Evolutionary conservation across 805 yeast species (phyloP), one percentile per base, ranked within the genome.

Genomic region (Kodamaea hsintzibuensis): DNA sequence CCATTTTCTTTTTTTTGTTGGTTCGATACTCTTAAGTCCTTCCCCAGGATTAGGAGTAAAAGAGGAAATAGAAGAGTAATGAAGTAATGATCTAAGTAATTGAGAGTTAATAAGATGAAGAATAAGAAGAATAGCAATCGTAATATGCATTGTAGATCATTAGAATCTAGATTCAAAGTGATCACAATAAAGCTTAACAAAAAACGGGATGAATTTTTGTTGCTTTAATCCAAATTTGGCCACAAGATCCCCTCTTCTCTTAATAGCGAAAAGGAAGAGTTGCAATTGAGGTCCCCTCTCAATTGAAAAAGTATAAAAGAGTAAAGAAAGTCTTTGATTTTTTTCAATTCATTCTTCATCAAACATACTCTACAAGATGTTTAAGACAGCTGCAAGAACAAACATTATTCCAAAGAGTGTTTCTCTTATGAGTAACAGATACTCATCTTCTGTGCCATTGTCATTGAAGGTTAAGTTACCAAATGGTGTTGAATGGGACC

Each of bases 401-500:
- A 40, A 40, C 44, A 16, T 25, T 9, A 37, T 30, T 27, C 40
- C 52, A 19, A 45, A 37, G 33, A 37, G 39, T 25, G 35, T 18
- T 7, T 5, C 14, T 3, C 48, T 33, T n/a, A n/a, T 45, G 2
- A 9, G 22, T 14, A 27, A 10, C 35, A 45, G 48, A 45, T 45
- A 27, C n/a, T 45, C 35, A 16, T 45, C 48, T 30, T 27, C 48
- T 7, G 27, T 30, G 59, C 77, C 79, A 22, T 68, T 76, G 61
- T 58, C 79, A 2, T 74, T 76, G 8, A 72, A 72, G 35, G 70
- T 86, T 58, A 80, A 78, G 7, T 73, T 85, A 61, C 96, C 96
- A 59, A 88, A 87, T 63, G 96, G 96, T 43, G 73, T 73, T 33
- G 73, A 77, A 37, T 88, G 86, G 66, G 78, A 82, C 50, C 96